phyloP scores from a whole-genome alignment of 164 flowering plant genomes.

The Vitis rupestris region DNA sequence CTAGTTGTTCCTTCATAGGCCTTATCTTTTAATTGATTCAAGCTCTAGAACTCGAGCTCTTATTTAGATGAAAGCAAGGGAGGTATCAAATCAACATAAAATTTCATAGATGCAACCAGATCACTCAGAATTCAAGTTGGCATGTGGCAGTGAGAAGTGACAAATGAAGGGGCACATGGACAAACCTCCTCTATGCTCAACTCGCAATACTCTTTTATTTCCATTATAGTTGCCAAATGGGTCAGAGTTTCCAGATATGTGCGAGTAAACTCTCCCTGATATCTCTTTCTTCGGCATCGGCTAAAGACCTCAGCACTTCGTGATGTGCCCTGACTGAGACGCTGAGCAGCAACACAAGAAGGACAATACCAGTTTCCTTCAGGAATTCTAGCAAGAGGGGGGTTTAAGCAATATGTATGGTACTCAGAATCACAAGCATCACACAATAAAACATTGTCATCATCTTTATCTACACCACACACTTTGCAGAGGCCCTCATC shows the following conservation, averaged over 20 bases:
- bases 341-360: constrained; percentile 60
- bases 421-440: constrained; percentile 98
- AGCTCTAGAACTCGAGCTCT: no score
- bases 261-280: constrained; percentile 52
- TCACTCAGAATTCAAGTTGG: not conserved
- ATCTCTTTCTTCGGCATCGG: constrained; percentile 31
- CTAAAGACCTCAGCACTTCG: constrained; percentile 15
- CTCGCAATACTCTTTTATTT: constrained; percentile 86
- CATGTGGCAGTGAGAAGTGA: not conserved
- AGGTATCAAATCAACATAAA: not conserved
- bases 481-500: constrained; percentile 97
- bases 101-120: not conserved
- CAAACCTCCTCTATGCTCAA: constrained; percentile 72
- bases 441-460: constrained; percentile 88
- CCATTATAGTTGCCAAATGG: constrained; percentile 61
- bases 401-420: constrained; percentile 93
- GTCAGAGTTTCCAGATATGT: constrained; percentile 48
- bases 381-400: constrained; percentile 94
- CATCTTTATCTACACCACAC: constrained; percentile 94
- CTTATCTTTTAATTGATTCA: no score
- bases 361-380: constrained; percentile 99
- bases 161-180: constrained; percentile 2
- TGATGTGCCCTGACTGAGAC: constrained; percentile 21
- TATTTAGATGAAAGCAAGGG: no score
- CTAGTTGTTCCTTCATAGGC: no score